Evolutionary conservation across 1,284 basidiomycete genomes (phyloP), one percentile per base, ranked within the genome.

Genomic region (Volvariella volvacea): DNA sequence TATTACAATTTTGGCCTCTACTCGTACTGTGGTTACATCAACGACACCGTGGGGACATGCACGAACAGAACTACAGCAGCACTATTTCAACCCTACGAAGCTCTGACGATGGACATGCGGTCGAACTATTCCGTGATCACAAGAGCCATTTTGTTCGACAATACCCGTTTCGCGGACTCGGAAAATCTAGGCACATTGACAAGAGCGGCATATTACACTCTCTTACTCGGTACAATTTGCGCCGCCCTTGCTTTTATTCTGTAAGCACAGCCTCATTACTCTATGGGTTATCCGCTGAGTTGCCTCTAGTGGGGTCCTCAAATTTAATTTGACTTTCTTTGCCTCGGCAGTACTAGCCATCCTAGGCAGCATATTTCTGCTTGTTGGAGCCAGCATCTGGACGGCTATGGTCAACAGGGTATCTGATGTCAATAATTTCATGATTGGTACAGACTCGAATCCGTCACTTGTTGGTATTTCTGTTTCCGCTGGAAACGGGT

Each of bases 1-100:
- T 60, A 71, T 48, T 90, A 90, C 64, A 66, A 78, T 47, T 90
- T 84, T 52, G 87, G 87, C 17, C 67, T 90, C 32, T 90, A 90
- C 65, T 78, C 78, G 16, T 76, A 85, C 58, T 89, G 86, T 52
- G 86, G 71, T 53, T 88, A 80, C 55, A 64, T 83, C 53, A 74
- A 80, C 50, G 61, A 62, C 32, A 71, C 71, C 19, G 74, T 80
- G 50, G 61, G 62, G 32, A 71, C 71, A 19, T 89, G 88, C 60
- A 75, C 80, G 34, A 83, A 80, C 55, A 61, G 68, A 38, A 76
- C 78, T 25, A 62, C 73, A 31, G 84, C 75, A 25, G 66, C 69
- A 52, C 68, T 67, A 48, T 86, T 82, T 56, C 62, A 70, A 43
- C 87, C 86, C 15, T 83, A 74, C 56, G 64, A 71, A 28, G 68